Evolutionary conservation across 805 yeast species (phyloP).

Genomic region (Kregervanrija fluxuum): DNA sequence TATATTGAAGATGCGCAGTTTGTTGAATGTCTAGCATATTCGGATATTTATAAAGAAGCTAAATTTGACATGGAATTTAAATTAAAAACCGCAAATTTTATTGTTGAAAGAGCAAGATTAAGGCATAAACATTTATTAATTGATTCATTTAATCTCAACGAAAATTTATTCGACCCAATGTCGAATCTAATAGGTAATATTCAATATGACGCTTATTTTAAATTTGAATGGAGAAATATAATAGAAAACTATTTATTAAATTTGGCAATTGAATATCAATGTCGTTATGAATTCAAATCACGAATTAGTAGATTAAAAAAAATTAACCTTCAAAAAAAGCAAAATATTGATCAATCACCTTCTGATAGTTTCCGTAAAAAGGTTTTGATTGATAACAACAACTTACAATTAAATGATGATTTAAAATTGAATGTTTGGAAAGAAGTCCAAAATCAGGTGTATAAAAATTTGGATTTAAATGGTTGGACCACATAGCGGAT

Average conservation of each 20-base stretch:
- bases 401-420: conserved; percentile 36
- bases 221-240: conserved; percentile 61
- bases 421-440: conserved; percentile 58
- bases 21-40: conserved; percentile 40
- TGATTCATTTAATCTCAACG: conserved; percentile 18
- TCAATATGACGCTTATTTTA: conserved; percentile 22
- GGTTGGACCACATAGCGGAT: conserved; percentile 1
- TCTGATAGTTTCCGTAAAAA: conserved; percentile 17
- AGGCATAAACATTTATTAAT: conserved; percentile 32
- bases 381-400: conserved; percentile 19
- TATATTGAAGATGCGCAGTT: conserved; percentile 42
- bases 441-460: conserved; percentile 53
- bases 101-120: conserved; percentile 49
- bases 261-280: conserved; percentile 64
- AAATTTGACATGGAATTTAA: conserved; percentile 47
- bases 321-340: conserved; percentile 15
- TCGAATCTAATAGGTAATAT: conserved; percentile 11
- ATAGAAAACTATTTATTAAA: conserved; percentile 63
- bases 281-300: conserved; percentile 55
- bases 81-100: conserved; percentile 53
- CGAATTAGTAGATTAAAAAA: conserved; percentile 42
- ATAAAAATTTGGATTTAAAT: conserved; percentile 50
- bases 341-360: conserved; percentile 1
- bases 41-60: conserved; percentile 63
- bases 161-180: conserved; percentile 14